Conservation (phyloP, 2,329 filamentous ascomycete species). For the Exophiala spinifera region DNA sequence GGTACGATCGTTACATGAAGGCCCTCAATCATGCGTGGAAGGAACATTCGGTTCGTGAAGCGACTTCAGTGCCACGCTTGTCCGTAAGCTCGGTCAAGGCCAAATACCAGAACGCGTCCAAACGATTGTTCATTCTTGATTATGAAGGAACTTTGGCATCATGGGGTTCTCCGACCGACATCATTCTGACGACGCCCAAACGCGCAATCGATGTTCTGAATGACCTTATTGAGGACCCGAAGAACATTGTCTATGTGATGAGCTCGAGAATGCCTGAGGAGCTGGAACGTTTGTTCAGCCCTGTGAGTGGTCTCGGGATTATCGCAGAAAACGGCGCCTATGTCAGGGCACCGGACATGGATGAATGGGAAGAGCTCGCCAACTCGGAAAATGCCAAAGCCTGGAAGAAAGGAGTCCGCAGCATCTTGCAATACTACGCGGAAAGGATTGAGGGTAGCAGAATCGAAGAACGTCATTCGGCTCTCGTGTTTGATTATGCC, state of each 20-base stretch:
- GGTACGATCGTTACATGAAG: constrained; percentile 73
- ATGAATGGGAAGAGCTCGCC: constrained; percentile 74
- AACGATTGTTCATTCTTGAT: constrained; percentile 82
- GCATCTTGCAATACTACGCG: constrained; percentile 83
- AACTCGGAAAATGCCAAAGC: constrained; percentile 65
- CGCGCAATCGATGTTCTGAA: constrained; percentile 79
- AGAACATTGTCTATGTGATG: constrained; percentile 91
- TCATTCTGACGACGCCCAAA: constrained; percentile 81
- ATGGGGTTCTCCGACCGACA: constrained; percentile 78
- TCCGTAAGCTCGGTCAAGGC: constrained; percentile 63
- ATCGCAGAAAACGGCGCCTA: constrained; percentile 96
- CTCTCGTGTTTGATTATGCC: constrained; percentile 85
- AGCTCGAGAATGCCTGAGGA: constrained; percentile 84
- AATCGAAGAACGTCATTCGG: constrained; percentile 89
- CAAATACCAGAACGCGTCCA: constrained; percentile 63
- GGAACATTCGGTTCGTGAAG: constrained; percentile 80
- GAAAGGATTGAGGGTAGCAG: constrained; percentile 84
- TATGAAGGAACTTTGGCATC: constrained; percentile 90
- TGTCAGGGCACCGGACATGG: constrained; percentile 63
- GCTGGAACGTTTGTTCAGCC: constrained; percentile 78
- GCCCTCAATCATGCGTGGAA: constrained; percentile 73
- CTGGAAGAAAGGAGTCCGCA: constrained; percentile 82
- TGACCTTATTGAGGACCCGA: constrained; percentile 73
- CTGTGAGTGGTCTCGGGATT: constrained; percentile 77
- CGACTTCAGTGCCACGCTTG: constrained; percentile 80